These are phyloP conservation scores for Sanghuangporus weigelae DNA, from an alignment of 1,284 basidiomycete species.

Conservation along the genomic window DNA sequence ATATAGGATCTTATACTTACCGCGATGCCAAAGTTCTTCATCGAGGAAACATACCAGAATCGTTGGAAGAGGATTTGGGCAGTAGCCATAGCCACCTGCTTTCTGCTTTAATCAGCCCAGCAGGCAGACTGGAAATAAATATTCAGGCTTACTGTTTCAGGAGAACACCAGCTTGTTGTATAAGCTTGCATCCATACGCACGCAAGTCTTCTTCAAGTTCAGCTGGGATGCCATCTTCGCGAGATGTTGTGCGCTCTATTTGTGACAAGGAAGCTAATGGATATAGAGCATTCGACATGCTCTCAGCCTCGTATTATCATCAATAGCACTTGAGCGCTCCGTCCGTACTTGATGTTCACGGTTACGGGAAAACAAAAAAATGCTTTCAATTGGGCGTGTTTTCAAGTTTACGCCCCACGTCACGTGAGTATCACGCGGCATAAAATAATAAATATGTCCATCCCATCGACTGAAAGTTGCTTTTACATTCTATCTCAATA, in stretches of 20 bases:
- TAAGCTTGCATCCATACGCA: constrained; percentile 85
- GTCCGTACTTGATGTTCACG: too few species aligned
- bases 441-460: too few species aligned
- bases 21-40: constrained; percentile 89
- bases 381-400: too few species aligned
- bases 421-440: too few species aligned
- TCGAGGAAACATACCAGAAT: constrained; percentile 94
- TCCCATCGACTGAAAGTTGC: too few species aligned
- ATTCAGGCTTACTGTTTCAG: constrained; percentile 67
- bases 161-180: constrained; percentile 91
- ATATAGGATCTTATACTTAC: constrained; percentile 43
- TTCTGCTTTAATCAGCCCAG: constrained; percentile 37
- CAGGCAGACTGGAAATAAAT: neutral
- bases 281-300: constrained; percentile 61
- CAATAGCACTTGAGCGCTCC: neutral
- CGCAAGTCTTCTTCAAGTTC: constrained; percentile 85
- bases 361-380: too few species aligned
- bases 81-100: constrained; percentile 94
- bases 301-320: neutral
- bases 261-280: constrained; percentile 82
- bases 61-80: constrained; percentile 96
- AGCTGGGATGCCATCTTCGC: constrained; percentile 73
- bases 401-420: too few species aligned
- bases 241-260: constrained; percentile 75
- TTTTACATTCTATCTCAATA: too few species aligned